Evolutionary conservation across 2,329 filamentous ascomycete genomes (phyloP), one percentile per base, ranked within the genome.

Genomic region (Didymellaceae sp.): DNA sequence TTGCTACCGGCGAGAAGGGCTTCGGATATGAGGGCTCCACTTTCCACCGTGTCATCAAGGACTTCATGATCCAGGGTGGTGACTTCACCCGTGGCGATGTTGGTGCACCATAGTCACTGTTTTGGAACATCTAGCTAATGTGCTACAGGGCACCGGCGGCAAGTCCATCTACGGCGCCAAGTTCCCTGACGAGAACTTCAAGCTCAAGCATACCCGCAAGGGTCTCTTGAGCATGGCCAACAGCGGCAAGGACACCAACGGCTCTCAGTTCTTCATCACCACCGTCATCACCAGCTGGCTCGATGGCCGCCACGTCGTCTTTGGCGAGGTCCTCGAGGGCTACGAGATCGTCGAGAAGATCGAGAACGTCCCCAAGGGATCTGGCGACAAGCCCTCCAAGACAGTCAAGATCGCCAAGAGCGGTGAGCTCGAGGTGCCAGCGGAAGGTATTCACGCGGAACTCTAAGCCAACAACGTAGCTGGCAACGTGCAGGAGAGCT

Each of bases 391-490:
- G 77, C 90, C 90, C 21, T 71, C 73, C 56, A 77, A 86, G 77
- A 71, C 80, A 16, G 80, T 94, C 77, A 92, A 86, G 81, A 91
- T 95, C 70, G 82, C 75, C 73, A 90, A 91, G 83, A 90, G 88
- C 77, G 90, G 90, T 75, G 89, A 93, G 82, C 80, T 94, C 66
- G 83, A 87, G 74, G 87, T 92, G 62, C 88, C 89, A 74, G 80
- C 85, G 81, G 90, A 94, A 94, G 90, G 90, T 94, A 93, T 91
- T 81, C 88, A 91, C 79, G 84, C 87, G 78, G 90, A 94, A 79
- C 88, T 94, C 77, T 94, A 88, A 83, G 80, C 78, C 61, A 60
- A 59, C 58, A 57, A 51, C 49, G 57, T 57, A 54, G 60, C 57
- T 61, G 51, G 49, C 43, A 55, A 66, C 58, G 61, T 68, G 66